Percentiles rank a stretch among this genome's conserved stretches.
These are phyloP conservation scores for Botrytis elliptica DNA, from an alignment of 2,329 filamentous ascomycete species.

Conservation along the genomic window DNA sequence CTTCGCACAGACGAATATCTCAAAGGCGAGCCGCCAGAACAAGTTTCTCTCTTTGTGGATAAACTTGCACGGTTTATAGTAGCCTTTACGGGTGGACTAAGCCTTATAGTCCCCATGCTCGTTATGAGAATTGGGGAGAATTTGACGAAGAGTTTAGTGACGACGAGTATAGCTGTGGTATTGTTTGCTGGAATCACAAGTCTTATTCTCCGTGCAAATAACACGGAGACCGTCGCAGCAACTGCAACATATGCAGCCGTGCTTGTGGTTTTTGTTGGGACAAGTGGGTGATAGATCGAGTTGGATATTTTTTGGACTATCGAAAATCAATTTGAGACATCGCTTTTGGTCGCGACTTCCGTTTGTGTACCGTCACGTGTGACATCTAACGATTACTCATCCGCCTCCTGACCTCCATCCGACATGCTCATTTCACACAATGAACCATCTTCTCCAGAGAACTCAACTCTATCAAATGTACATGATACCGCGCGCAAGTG, in stretches of 20 bases:
- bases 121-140: constrained; percentile 1
- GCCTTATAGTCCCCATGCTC: background rate
- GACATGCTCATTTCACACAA: background rate
- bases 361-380: background rate
- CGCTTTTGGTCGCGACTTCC: background rate
- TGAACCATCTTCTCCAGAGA: background rate
- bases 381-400: no score
- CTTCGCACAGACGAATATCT: background rate
- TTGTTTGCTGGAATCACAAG: constrained; percentile 5
- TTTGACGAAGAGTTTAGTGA: background rate
- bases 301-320: background rate
- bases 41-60: background rate
- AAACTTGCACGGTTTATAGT: background rate
- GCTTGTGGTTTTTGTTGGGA: background rate
- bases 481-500: background rate
- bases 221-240: background rate
- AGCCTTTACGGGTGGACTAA: background rate
- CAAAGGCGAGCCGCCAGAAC: background rate
- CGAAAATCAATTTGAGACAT: background rate
- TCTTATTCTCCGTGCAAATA: background rate
- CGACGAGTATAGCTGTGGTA: background rate
- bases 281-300: constrained; percentile 1
- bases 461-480: no score
- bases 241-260: background rate
- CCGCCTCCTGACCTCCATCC: background rate